Percentiles rank a stretch among this genome's conserved stretches.
phyloP scores from a whole-genome alignment of 164 flowering plant species.

The Umbellularia californica region DNA sequence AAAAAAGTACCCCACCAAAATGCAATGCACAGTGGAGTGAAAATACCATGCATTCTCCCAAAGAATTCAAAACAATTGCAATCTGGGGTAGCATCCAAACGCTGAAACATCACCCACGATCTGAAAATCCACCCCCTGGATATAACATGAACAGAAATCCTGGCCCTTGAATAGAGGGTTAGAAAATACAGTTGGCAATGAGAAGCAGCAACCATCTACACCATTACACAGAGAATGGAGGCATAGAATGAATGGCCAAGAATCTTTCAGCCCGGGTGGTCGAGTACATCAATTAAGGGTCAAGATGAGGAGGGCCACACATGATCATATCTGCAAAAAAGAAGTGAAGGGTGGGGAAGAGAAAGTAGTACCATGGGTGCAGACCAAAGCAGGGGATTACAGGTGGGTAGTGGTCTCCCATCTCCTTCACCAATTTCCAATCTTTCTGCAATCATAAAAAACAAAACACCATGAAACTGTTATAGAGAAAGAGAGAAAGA shows the following conservation, averaged over 20 bases:
- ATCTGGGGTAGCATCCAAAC: not conserved
- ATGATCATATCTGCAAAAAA: not conserved
- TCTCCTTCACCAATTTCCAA: conserved; percentile 77
- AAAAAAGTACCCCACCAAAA: not conserved
- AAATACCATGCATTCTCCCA: not conserved
- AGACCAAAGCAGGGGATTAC: conserved; percentile 83
- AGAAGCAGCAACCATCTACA: too few relatives aligned
- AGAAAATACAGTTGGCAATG: too few relatives aligned
- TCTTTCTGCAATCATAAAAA: conserved; percentile 40
- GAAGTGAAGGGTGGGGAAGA: not conserved
- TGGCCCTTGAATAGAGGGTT: too few relatives aligned
- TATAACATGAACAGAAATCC: too few relatives aligned
- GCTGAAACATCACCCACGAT: not conserved
- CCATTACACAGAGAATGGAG: not conserved
- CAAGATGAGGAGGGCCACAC: too few relatives aligned
- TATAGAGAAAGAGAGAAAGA: not conserved
- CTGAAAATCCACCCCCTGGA: not conserved
- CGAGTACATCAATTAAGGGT: too few relatives aligned
- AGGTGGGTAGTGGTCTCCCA: conserved; percentile 58
- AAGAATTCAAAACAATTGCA: not conserved
- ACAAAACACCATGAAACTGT: not conserved
- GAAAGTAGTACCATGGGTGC: conserved; percentile 64
- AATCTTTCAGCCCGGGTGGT: too few relatives aligned
- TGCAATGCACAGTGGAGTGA: not conserved
- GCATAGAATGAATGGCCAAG: too few relatives aligned